Conservation (phyloP, 495 filamentous ascomycete species). For the Hypoxylon crocopeplum region DNA sequence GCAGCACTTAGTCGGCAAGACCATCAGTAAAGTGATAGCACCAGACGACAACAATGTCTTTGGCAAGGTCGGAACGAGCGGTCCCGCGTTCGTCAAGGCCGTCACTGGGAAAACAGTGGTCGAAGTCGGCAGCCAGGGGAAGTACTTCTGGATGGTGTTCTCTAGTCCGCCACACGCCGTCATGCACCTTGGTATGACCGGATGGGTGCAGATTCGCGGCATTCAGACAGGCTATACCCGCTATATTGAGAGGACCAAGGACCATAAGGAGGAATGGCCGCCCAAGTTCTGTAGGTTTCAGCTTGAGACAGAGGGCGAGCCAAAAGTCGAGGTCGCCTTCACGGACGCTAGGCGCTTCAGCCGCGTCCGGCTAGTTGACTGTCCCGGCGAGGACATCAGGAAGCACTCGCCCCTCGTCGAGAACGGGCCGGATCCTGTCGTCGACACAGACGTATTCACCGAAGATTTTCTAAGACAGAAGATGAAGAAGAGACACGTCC, state of each 20-base stretch:
- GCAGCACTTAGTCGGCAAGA: slow-evolving; percentile 82
- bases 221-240: slow-evolving; percentile 73
- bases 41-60: slow-evolving; percentile 82
- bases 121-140: slow-evolving; percentile 83
- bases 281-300: slow-evolving; percentile 90
- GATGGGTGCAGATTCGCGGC: slow-evolving; percentile 86
- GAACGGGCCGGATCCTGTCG: slow-evolving; percentile 92
- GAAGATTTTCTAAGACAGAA: slow-evolving; percentile 73
- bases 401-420: slow-evolving; percentile 79
- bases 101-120: slow-evolving; percentile 79
- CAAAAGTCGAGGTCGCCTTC: slow-evolving; percentile 76
- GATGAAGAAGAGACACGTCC: slow-evolving; percentile 75
- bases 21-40: slow-evolving; percentile 70
- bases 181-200: slow-evolving; percentile 89
- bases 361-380: slow-evolving; percentile 83
- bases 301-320: slow-evolving; percentile 64
- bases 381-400: slow-evolving; percentile 73
- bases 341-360: slow-evolving; percentile 79
- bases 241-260: slow-evolving; percentile 70
- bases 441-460: slow-evolving; percentile 78
- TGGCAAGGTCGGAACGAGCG: slow-evolving; percentile 84
- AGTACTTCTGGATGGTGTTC: slow-evolving; percentile 84
- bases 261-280: slow-evolving; percentile 74
- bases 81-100: slow-evolving; percentile 70
- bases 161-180: slow-evolving; percentile 77